Conservation (phyloP, 257 asterid genomes). For the Ocimum tenuiflorum region DNA sequence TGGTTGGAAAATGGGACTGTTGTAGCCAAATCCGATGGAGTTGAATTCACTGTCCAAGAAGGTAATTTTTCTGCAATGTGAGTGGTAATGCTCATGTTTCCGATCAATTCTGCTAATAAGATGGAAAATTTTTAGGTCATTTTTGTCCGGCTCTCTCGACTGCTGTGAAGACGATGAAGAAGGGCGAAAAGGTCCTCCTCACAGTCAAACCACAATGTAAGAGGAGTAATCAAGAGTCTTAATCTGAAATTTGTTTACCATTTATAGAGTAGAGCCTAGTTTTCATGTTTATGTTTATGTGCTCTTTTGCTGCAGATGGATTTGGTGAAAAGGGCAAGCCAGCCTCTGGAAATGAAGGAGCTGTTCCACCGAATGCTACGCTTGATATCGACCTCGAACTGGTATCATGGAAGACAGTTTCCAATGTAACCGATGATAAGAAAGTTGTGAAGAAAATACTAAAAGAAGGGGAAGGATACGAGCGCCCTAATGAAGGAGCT, state of each 20-base stretch:
- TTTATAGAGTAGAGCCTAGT: background rate
- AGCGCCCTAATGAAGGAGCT: conserved; percentile 65
- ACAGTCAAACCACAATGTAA: conserved; percentile 65
- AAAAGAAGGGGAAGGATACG: conserved; percentile 64
- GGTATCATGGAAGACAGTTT: conserved; percentile 58
- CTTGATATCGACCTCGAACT: conserved; percentile 42
- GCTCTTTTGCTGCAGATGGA: conserved; percentile 34
- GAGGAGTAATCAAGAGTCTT: background rate
- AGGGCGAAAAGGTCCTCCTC: conserved; percentile 52
- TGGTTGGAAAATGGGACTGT: conserved; percentile 40
- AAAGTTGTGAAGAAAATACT: conserved; percentile 57
- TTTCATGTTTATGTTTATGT: background rate
- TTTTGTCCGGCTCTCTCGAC: conserved; percentile 55
- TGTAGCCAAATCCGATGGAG: conserved; percentile 36
- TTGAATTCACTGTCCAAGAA: conserved; percentile 40
- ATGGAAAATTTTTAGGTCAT: conserved; percentile 30
- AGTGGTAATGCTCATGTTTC: background rate
- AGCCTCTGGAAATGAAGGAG: conserved; percentile 41
- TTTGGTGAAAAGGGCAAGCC: conserved; percentile 62
- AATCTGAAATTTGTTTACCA: background rate
- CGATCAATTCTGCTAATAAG: background rate
- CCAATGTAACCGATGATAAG: conserved; percentile 56
- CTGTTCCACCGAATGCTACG: conserved; percentile 51
- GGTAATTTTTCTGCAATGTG: conserved; percentile 18
- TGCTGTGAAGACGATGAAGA: conserved; percentile 67